Conservation (phyloP, 768 basidiomycete species). For the Lactarius akahatsu region DNA sequence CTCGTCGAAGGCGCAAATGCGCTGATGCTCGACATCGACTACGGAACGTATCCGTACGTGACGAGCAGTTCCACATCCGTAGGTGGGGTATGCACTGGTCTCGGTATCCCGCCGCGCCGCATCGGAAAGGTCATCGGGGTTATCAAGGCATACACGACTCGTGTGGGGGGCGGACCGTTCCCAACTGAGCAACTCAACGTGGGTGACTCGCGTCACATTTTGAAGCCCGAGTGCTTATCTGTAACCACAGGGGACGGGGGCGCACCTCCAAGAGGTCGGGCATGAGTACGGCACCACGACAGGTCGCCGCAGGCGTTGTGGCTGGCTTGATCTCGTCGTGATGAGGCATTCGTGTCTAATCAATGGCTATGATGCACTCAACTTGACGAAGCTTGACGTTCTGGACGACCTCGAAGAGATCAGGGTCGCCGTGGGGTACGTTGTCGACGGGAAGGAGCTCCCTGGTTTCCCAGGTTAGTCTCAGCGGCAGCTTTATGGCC, state of each 20-base stretch:
- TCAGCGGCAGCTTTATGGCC: constrained; percentile 30
- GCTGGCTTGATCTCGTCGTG: constrained; percentile 97
- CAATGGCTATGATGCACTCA: constrained; percentile 93
- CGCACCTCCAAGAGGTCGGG: constrained; percentile 91
- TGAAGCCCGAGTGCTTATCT: constrained; percentile 5
- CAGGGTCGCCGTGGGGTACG: constrained; percentile 83
- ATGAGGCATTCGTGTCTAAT: constrained; percentile 89
- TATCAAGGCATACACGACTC: constrained; percentile 96
- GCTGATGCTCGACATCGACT: constrained; percentile 97
- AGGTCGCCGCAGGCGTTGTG: constrained; percentile 88
- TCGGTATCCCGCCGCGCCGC: constrained; percentile 91
- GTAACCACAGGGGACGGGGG: constrained; percentile 63
- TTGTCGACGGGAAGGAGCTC: constrained; percentile 72
- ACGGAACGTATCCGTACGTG: constrained; percentile 97
- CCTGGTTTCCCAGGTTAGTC: constrained; percentile 78
- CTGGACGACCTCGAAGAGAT: constrained; percentile 84
- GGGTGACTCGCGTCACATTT: constrained; percentile 33
- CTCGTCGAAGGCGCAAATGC: constrained; percentile 98
- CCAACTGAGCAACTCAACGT: constrained; percentile 94
- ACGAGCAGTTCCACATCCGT: constrained; percentile 92
- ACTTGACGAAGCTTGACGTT: constrained; percentile 95
- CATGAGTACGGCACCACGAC: constrained; percentile 91
- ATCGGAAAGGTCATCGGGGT: constrained; percentile 91
- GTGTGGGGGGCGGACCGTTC: constrained; percentile 98
- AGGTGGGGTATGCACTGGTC: constrained; percentile 95